Conservation (phyloP, 306 rosid genomes). For the Senna tora region DNA sequence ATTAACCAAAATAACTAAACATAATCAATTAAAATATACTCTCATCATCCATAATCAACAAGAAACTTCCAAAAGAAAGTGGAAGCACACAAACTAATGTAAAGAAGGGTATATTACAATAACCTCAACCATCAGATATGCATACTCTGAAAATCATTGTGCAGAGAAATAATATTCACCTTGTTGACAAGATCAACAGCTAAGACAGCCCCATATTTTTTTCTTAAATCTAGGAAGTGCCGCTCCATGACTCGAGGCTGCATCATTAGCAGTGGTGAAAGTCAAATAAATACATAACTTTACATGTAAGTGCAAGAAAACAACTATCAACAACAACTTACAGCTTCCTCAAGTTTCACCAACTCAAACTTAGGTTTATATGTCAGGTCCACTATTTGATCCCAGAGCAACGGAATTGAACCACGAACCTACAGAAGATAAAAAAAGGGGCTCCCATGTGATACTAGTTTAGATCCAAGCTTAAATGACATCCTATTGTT, state of each 20-base stretch:
- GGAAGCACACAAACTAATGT: no score
- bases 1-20: no score
- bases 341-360: constrained; percentile 73
- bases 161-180: constrained; percentile 46
- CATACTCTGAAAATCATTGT: constrained; percentile 4
- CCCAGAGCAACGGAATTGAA: constrained; percentile 79
- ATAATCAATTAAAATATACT: no score
- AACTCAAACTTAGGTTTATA: constrained; percentile 83
- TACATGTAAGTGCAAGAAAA: constrained; percentile 18
- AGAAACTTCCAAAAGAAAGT: no score
- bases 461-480: constrained; percentile 12
- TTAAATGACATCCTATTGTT: neutral
- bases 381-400: constrained; percentile 80
- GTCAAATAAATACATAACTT: constrained; percentile 35
- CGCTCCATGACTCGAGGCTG: constrained; percentile 80
- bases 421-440: constrained; percentile 69
- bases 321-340: constrained; percentile 47
- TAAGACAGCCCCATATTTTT: constrained; percentile 79
- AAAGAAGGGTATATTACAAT: neutral
- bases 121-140: constrained; percentile 18
- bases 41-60: no score
- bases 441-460: neutral
- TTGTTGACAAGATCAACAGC: constrained; percentile 80
- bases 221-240: constrained; percentile 84
- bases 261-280: constrained; percentile 37